phyloP scores from a whole-genome alignment of 2,329 filamentous ascomycete species.

The Thielaviopsis populi region DNA sequence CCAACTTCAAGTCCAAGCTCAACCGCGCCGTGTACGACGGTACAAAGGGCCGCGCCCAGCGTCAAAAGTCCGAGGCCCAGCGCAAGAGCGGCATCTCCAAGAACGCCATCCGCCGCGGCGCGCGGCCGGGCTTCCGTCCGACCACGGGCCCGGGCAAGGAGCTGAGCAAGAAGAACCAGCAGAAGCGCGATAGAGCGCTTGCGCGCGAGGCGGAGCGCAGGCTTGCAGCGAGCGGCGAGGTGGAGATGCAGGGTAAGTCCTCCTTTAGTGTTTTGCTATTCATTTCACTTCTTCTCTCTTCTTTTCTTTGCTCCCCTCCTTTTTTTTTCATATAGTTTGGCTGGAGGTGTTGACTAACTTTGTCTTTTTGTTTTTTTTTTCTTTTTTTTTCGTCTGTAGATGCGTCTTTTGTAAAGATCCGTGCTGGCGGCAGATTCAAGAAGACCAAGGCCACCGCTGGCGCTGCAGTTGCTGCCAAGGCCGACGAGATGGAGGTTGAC shows the following conservation, averaged over 20 bases:
- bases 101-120: conserved; percentile 34
- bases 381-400: not conserved
- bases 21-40: conserved; percentile 36
- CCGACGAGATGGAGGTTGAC: conserved; percentile 5
- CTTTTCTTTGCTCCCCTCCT: not conserved
- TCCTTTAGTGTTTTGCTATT: not conserved
- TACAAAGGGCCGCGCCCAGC: conserved; percentile 30
- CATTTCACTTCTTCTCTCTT: no score
- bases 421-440: not conserved
- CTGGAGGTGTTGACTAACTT: not conserved
- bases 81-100: conserved; percentile 28
- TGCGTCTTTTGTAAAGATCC: not conserved
- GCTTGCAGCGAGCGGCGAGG: conserved; percentile 35
- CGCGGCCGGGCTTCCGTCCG: conserved; percentile 37
- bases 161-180: conserved; percentile 39
- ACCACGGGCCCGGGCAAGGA: conserved; percentile 38
- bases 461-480: not conserved
- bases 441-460: not conserved
- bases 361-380: no score
- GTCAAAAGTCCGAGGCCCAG: conserved; percentile 29
- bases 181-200: conserved; percentile 41
- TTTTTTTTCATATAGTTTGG: not conserved
- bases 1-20: conserved; percentile 37
- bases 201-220: conserved; percentile 38
- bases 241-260: conserved; percentile 33